phyloP scores from a whole-genome alignment of 2,329 filamentous ascomycete genomes.

The Aschersonia sp. region DNA sequence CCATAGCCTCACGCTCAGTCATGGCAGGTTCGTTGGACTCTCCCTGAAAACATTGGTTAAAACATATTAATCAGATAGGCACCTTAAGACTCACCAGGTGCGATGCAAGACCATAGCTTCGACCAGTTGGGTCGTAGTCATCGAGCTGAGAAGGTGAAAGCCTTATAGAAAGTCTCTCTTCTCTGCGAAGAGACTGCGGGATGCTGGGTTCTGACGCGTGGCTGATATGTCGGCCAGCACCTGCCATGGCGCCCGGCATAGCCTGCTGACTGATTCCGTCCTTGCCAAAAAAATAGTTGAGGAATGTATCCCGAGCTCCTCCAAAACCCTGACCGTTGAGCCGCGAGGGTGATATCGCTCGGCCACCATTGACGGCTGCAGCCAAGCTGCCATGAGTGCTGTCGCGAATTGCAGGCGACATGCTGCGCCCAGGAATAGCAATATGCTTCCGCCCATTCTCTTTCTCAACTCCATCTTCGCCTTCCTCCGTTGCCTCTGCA shows the following conservation, averaged over 20 bases:
- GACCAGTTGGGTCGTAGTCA: constrained; percentile 26
- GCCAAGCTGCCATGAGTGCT: constrained; percentile 47
- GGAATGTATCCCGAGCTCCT: constrained; percentile 71
- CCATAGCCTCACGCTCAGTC: constrained; percentile 89
- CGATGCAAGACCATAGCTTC: constrained; percentile 27
- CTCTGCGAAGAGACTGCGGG: constrained; percentile 68
- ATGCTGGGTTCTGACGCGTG: constrained; percentile 70
- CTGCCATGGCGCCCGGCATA: constrained; percentile 17
- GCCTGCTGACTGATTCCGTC: constrained; percentile 45
- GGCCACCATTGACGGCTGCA: constrained; percentile 49
- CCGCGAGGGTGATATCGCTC: constrained; percentile 27
- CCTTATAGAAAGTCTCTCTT: constrained; percentile 41
- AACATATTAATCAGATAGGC: neutral
- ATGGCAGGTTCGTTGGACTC: constrained; percentile 66
- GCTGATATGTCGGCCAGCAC: constrained; percentile 50
- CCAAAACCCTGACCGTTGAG: constrained; percentile 46
- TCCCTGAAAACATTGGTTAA: constrained; percentile 22
- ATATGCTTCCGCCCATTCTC: constrained; percentile 25
- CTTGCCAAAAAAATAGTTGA: constrained; percentile 98
- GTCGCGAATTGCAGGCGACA: constrained; percentile 67
- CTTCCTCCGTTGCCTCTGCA: constrained; percentile 53
- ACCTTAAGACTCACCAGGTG: constrained; percentile 40
- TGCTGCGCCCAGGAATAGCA: constrained; percentile 47
- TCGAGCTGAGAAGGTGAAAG: constrained; percentile 27
- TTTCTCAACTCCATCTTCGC: constrained; percentile 39